Evolutionary conservation across 768 basidiomycete species (phyloP).

Genomic region (Russula sp.): DNA sequence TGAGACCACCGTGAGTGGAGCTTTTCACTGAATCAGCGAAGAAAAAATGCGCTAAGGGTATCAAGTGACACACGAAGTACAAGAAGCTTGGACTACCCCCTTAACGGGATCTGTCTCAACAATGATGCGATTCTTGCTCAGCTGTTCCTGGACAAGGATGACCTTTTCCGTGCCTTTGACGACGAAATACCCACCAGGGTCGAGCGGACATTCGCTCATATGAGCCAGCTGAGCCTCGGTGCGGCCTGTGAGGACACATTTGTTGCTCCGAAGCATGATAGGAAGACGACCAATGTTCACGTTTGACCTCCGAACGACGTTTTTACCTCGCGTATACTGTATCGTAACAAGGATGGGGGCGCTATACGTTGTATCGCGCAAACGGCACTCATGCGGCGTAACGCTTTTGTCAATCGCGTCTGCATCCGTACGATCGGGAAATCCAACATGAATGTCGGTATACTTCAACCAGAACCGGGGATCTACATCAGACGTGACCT

Average conservation of each 20-base stretch:
- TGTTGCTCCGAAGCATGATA: conserved; percentile 94
- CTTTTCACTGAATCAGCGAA: conserved; percentile 31
- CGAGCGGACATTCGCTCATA: conserved; percentile 95
- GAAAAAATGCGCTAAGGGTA: background rate
- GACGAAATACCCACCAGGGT: conserved; percentile 99
- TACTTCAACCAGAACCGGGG: conserved; percentile 96
- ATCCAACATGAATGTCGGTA: conserved; percentile 89
- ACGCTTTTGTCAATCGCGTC: conserved; percentile 72
- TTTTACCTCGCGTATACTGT: conserved; percentile 89
- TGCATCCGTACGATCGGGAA: conserved; percentile 83
- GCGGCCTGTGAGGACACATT: conserved; percentile 80
- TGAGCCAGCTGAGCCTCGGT: conserved; percentile 78
- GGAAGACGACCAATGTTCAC: conserved; percentile 88
- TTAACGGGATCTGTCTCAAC: conserved; percentile 91
- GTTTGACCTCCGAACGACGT: conserved; percentile 73
- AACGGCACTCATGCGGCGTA: conserved; percentile 94
- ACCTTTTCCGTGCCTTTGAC: conserved; percentile 99
- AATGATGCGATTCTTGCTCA: conserved; percentile 98
- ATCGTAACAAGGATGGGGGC: conserved; percentile 92
- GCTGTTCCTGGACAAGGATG: conserved; percentile 96
- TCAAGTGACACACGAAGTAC: conserved; percentile 71
- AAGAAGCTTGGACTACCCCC: conserved; percentile 87
- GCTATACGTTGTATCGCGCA: conserved; percentile 91
- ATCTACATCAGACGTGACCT: conserved; percentile 94
- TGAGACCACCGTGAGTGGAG: conserved; percentile 75